A percentile compares a stretch with the other conserved stretches of the same genome.
These are phyloP conservation scores for Geosiphon pyriformis DNA, from an alignment of 192 early-diverging fungal species.

Conservation along the genomic window DNA sequence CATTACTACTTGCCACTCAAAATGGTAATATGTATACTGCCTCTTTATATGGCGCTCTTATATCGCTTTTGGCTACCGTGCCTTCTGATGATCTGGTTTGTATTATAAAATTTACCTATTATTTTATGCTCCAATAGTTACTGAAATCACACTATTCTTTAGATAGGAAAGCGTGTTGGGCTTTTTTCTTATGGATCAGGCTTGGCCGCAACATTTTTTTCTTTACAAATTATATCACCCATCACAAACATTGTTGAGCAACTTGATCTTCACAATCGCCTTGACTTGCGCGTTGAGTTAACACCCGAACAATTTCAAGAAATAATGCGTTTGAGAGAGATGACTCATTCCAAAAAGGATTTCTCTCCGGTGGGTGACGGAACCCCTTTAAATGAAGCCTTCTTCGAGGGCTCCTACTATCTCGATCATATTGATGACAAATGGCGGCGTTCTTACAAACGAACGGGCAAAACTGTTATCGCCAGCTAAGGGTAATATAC, in stretches of 20 bases:
- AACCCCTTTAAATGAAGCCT: slow-evolving; percentile 45
- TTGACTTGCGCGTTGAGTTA: slow-evolving; percentile 69
- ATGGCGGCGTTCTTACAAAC: slow-evolving; percentile 85
- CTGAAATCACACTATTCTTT: background rate
- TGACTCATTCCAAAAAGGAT: slow-evolving; percentile 75
- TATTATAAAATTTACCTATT: background rate
- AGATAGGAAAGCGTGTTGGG: slow-evolving; percentile 76
- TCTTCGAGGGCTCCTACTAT: slow-evolving; percentile 84
- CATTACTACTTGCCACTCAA: slow-evolving; percentile 76
- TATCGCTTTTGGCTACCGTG: slow-evolving; percentile 71
- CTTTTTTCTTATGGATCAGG: slow-evolving; percentile 97
- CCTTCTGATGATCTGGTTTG: slow-evolving; percentile 57
- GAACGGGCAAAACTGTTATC: too few species aligned
- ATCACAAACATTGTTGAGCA: slow-evolving; percentile 54
- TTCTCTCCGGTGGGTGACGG: slow-evolving; percentile 70
- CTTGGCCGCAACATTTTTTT: slow-evolving; percentile 91
- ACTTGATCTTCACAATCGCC: slow-evolving; percentile 64
- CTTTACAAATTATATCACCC: slow-evolving; percentile 70
- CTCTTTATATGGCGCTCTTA: slow-evolving; percentile 61
- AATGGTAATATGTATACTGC: slow-evolving; percentile 92
- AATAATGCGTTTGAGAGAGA: slow-evolving; percentile 82
- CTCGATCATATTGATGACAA: slow-evolving; percentile 84
- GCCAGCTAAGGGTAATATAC: too few species aligned
- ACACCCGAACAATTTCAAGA: slow-evolving; percentile 72
- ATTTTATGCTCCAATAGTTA: background rate